Percentiles rank a stretch among this genome's conserved stretches.
These are phyloP conservation scores for Seiridium unicorne DNA, from an alignment of 2,329 filamentous ascomycete species.

Conservation along the genomic window DNA sequence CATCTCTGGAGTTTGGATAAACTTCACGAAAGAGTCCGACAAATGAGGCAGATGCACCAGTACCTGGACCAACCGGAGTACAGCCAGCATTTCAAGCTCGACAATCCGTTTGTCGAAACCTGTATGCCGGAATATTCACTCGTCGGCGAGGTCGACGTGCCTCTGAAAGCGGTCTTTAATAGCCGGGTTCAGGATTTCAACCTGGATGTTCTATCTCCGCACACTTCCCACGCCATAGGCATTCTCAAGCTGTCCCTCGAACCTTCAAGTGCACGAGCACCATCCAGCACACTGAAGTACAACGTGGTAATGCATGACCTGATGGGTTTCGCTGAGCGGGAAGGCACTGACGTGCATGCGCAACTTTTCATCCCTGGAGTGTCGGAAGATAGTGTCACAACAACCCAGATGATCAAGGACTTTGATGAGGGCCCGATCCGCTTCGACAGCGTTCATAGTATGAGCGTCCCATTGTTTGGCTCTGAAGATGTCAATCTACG, in stretches of 20 bases:
- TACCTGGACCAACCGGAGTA: conserved; percentile 96
- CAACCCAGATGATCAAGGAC: conserved; percentile 88
- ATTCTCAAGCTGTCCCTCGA: conserved; percentile 90
- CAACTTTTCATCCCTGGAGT: conserved; percentile 94
- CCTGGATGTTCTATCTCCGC: conserved; percentile 86
- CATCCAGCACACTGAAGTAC: conserved; percentile 91
- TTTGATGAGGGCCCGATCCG: conserved; percentile 91
- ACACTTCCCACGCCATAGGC: conserved; percentile 86
- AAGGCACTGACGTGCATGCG: conserved; percentile 93
- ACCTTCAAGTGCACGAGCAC: conserved; percentile 88
- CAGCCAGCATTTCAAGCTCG: conserved; percentile 85
- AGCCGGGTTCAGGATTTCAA: conserved; percentile 92
- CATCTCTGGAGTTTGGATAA: conserved; percentile 96
- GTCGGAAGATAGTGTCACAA: conserved; percentile 87
- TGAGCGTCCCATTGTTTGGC: conserved; percentile 84
- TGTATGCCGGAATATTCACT: conserved; percentile 92
- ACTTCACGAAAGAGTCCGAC: conserved; percentile 78
- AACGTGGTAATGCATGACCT: conserved; percentile 98
- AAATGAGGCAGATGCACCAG: conserved; percentile 96
- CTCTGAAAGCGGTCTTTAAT: conserved; percentile 89
- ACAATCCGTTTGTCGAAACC: conserved; percentile 88
- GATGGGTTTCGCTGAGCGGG: conserved; percentile 89
- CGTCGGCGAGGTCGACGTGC: conserved; percentile 89
- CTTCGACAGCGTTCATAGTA: conserved; percentile 97
- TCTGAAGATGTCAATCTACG: conserved; percentile 74